Conservation (phyloP, 1,284 basidiomycete genomes). For the Ganoderma lucidum region DNA sequence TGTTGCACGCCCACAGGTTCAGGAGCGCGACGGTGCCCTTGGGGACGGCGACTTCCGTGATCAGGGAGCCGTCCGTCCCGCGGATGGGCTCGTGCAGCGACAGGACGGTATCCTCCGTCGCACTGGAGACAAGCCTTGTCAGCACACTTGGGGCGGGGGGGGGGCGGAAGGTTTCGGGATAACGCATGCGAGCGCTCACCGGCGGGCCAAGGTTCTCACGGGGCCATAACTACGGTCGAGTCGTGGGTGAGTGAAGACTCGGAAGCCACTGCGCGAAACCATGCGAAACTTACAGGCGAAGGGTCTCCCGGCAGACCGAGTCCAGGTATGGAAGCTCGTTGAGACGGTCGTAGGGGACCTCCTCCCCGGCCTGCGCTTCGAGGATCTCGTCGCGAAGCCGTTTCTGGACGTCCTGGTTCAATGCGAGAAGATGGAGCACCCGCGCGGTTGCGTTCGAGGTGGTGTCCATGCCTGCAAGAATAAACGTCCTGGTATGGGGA, state of each 20-base stretch:
- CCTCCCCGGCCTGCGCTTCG: constrained; percentile 25
- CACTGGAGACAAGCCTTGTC: constrained; percentile 25
- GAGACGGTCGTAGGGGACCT: constrained; percentile 41
- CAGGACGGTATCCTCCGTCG: constrained; percentile 31
- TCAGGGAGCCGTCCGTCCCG: constrained; percentile 40
- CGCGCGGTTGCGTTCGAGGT: constrained; percentile 40
- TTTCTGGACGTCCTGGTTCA: constrained; percentile 14
- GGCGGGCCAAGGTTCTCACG: constrained; percentile 2
- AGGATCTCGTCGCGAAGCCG: constrained; percentile 37
- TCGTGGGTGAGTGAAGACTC: too few relatives aligned
- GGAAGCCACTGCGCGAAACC: neutral
- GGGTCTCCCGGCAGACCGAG: constrained; percentile 43
- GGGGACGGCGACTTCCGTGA: constrained; percentile 48
- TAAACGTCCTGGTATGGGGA: constrained; percentile 31
- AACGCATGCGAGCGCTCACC: neutral
- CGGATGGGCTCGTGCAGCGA: constrained; percentile 37
- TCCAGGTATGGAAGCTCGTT: constrained; percentile 44
- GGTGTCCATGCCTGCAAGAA: constrained; percentile 41
- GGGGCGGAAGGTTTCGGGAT: neutral
- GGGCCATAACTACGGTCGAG: constrained; percentile 3
- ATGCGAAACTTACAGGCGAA: constrained; percentile 36
- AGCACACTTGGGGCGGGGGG: constrained; percentile 9
- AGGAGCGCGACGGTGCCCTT: constrained; percentile 57
- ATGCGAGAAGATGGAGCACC: constrained; percentile 35
- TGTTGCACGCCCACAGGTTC: constrained; percentile 57